phyloP scores from a whole-genome alignment of 306 rosid species.

The Delonix regia region DNA sequence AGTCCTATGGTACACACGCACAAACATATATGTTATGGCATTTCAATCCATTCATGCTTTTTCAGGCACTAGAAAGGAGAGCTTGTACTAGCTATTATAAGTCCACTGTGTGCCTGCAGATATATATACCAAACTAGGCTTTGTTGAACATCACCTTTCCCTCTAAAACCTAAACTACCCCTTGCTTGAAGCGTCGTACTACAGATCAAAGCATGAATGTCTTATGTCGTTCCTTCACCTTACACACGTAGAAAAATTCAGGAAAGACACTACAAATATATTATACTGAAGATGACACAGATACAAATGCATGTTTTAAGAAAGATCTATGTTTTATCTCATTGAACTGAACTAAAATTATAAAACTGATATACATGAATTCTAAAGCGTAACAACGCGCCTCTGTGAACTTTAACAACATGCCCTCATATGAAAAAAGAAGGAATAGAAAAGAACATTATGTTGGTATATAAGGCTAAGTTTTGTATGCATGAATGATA shows the following conservation, averaged over 20 bases:
- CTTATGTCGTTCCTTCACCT: constrained; percentile 33
- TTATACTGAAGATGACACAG: too few species aligned
- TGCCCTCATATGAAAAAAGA: not conserved
- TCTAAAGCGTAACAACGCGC: too few species aligned
- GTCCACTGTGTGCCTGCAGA: constrained; percentile 32
- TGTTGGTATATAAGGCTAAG: too few species aligned
- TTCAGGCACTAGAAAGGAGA: constrained; percentile 33
- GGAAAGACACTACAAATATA: too few species aligned
- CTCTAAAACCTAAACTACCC: constrained; percentile 34
- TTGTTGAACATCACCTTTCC: constrained; percentile 42
- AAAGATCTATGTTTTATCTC: too few species aligned
- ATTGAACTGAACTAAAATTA: too few species aligned
- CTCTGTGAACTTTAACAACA: too few species aligned
- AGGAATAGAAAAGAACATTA: not conserved
- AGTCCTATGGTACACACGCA: constrained; percentile 11
- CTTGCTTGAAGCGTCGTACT: constrained; percentile 39
- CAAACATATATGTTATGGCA: constrained; percentile 39
- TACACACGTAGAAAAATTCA: too few species aligned
- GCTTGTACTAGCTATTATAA: constrained; percentile 1
- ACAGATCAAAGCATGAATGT: constrained; percentile 30
- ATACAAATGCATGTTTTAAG: too few species aligned
- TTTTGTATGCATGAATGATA: too few species aligned
- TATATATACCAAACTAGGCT: constrained; percentile 23
- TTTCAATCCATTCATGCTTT: constrained; percentile 49
- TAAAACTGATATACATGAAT: too few species aligned